Base-by-base conservation (phyloP, 495 filamentous ascomycete genomes). In the Penicillium herquei region DNA sequence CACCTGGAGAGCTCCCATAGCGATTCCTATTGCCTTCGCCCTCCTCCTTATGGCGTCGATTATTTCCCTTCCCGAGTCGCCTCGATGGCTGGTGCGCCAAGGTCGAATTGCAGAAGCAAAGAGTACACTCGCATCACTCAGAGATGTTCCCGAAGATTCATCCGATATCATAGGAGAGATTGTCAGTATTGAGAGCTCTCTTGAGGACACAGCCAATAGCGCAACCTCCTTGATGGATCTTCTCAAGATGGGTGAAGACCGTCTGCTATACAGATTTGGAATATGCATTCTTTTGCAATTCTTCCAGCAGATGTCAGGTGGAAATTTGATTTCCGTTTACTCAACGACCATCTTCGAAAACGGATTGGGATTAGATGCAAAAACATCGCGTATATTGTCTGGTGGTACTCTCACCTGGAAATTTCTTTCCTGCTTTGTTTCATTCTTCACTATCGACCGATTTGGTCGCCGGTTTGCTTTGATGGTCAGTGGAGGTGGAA, bases 41-140 rank as follows among this genome's bases (percentile, higher is more conserved):
- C 75, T 81, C 6, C 69, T 84, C 0, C 60, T 84, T 7, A 52
- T 78, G 16, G 73, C 85, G 13, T 64, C 79, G n/a, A 58, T 78
- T 44, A 80, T 73, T 70, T 74, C 77, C 51, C 77, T 84, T 59
- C 80, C 81, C 4, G 79, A 83, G 60, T 82, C 79, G 2, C 81
- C 81, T 35, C 70, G 79, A 7, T 84, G 80, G 76, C 72, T 83
- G 12, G 67, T 71, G 31, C 81, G 77, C 53, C 68, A 68, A 3
- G 80, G 79, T 0, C 72, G 75, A 11, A 62, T 70, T n/a, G 78
- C 78, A 11, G 78, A 82, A 51, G 80, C 40, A 43, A 43, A 12
- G 9, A 16, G 14, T 6, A 67, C 56, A 31, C 58, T 72, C 14
- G 56, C 64, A 7, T 51, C 63, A 5, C 51, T 72, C 6, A 55